Evolutionary conservation across 2,329 filamentous ascomycete genomes (phyloP), one percentile per base, ranked within the genome.

Genomic region (Fonsecaea monophora): DNA sequence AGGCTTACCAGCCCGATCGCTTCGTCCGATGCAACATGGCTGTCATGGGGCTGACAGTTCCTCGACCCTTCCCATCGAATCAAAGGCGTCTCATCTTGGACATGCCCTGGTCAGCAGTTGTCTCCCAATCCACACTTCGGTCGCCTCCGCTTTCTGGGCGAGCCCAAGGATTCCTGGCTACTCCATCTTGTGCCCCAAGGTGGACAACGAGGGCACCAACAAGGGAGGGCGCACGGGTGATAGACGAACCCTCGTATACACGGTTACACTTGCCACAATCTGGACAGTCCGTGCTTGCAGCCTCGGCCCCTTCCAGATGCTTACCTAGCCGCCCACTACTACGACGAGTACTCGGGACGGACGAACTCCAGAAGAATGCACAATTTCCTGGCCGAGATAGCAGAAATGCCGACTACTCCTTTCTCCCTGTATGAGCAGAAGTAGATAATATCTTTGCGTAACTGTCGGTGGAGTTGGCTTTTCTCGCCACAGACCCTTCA

Each of bases 141-240:
- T 66, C 65, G 55, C 65, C 68, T 70, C 68, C 68, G 68, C 56
- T 25, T 58, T 53, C 54, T 57, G 55, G 59, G 54, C 55, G 30
- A 32, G 15, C 54, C 38, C 55, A 66, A 61, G 57, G 50, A 57
- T 56, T 42, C 38, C 50, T 48, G 60, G 40, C 21, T 13, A 34
- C 53, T 32, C 48, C 15, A 62, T 55, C n/a, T 55, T 21, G 35
- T 34, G 45, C 18, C n/a, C 30, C 10, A n/a, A 9, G 25, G 57
- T 37, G 50, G 57, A 12, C n/a, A 65, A 48, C 57, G 57, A 60
- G 63, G 63, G 57, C 63, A 65, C 57, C 63, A 61, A 65, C 57
- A 50, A 61, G 30, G 30, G 30, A 32, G 30, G 30, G 48, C 25
- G 25, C 25, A 25, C 25, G 25, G 25, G 25, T 57, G 63, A 65